A percentile compares a stretch with the other conserved stretches of the same genome.
Conservation (phyloP, 805 yeast species). For the Candida taoyuanica region DNA sequence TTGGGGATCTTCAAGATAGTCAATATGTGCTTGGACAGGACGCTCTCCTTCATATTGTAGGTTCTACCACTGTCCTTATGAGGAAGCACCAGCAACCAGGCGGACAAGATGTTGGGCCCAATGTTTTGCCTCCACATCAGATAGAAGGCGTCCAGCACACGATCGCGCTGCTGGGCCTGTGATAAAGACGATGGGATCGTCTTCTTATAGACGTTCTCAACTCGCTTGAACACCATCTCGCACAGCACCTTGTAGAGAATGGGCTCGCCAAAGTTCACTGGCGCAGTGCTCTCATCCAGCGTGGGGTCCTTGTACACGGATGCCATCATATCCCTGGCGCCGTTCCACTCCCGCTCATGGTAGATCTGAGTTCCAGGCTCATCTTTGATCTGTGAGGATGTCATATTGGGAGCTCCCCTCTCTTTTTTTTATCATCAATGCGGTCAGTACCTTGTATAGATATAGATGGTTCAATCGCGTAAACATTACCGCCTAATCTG, state of each 20-base stretch:
- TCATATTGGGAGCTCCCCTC: neutral
- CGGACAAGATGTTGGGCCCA: constrained; percentile 65
- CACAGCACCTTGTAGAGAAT: constrained; percentile 4
- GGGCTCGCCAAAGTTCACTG: neutral
- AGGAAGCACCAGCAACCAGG: constrained; percentile 57
- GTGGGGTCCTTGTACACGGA: constrained; percentile 4
- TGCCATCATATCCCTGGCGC: neutral
- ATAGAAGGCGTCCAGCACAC: constrained; percentile 37
- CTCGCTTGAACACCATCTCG: constrained; percentile 13
- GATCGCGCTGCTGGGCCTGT: constrained; percentile 4
- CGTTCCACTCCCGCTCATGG: neutral
- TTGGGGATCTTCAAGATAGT: constrained; percentile 54
- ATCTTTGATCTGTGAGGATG: neutral
- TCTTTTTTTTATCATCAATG: too few relatives aligned
- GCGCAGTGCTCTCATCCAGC: constrained; percentile 3
- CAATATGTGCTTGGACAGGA: constrained; percentile 47
- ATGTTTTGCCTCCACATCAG: constrained; percentile 47
- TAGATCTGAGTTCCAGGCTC: neutral
- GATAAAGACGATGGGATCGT: neutral
- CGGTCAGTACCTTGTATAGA: too few relatives aligned
- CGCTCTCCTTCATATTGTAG: constrained; percentile 60
- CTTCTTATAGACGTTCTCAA: constrained; percentile 9
- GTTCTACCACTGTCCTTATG: constrained; percentile 53
- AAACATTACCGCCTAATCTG: too few relatives aligned
- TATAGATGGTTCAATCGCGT: too few relatives aligned